phyloP scores from a whole-genome alignment of 2,329 filamentous ascomycete genomes.

The Bertia moriformis region DNA sequence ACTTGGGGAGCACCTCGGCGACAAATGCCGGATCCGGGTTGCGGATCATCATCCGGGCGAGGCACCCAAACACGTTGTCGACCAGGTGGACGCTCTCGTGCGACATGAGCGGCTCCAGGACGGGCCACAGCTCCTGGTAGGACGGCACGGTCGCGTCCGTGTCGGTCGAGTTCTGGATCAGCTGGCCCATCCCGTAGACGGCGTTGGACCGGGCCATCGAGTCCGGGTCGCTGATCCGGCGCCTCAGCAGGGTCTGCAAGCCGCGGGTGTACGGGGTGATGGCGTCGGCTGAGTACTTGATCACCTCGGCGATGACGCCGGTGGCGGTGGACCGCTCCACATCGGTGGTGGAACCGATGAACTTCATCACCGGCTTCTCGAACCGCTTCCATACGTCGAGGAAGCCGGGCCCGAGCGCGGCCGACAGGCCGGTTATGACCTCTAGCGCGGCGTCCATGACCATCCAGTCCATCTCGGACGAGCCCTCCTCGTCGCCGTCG shows the following conservation, averaged over 20 bases:
- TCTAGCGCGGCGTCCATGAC: conserved; percentile 90
- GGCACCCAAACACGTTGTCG: conserved; percentile 85
- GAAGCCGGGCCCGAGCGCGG: conserved; percentile 69
- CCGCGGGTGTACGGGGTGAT: conserved; percentile 68
- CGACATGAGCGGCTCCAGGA: conserved; percentile 73
- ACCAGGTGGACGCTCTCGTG: conserved; percentile 67
- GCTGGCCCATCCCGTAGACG: conserved; percentile 75
- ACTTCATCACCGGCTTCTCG: conserved; percentile 80
- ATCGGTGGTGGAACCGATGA: conserved; percentile 70
- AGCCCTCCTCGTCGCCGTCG: conserved; percentile 49
- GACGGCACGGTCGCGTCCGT: conserved; percentile 57
- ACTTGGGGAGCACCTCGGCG: conserved; percentile 63
- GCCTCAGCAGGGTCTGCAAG: conserved; percentile 67
- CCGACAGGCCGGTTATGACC: conserved; percentile 70
- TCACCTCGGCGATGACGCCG: conserved; percentile 81
- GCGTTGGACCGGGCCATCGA: conserved; percentile 88
- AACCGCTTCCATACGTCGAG: conserved; percentile 88
- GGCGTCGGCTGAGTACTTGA: conserved; percentile 65
- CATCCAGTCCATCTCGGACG: conserved; percentile 94
- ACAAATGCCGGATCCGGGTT: conserved; percentile 74
- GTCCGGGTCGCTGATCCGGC: conserved; percentile 80
- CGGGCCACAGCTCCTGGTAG: conserved; percentile 61
- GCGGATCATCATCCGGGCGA: conserved; percentile 81
- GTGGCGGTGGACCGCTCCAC: conserved; percentile 82
- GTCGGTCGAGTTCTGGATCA: conserved; percentile 70